Evolutionary conservation across 805 yeast genomes (phyloP).

Genomic region (Saccharomycopsis oosterbeekiorum): DNA sequence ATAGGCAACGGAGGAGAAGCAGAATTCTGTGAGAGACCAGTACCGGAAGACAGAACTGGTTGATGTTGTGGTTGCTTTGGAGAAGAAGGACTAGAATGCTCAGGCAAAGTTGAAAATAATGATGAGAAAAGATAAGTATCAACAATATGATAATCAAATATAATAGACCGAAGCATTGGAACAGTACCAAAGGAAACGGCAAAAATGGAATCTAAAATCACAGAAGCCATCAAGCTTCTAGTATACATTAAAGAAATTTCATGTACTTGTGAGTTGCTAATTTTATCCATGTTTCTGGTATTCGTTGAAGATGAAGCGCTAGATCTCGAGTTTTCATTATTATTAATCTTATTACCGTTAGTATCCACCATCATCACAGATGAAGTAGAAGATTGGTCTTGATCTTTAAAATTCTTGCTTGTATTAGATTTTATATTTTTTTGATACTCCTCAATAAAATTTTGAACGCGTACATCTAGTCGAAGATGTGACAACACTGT

Average conservation of each 20-base stretch:
- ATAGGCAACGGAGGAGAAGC: conserved; percentile 1
- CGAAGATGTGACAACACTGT: conserved; percentile 51
- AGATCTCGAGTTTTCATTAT: background rate
- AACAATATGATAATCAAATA: conserved; percentile 15
- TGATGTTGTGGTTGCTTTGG: background rate
- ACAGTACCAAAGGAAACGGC: conserved; percentile 44
- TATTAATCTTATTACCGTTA: background rate
- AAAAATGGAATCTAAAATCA: conserved; percentile 42
- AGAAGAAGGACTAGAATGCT: background rate
- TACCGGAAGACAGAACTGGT: background rate
- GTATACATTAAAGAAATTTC: conserved; percentile 21
- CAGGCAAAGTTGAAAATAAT: conserved; percentile 6
- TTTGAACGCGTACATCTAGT: conserved; percentile 27
- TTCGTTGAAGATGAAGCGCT: background rate
- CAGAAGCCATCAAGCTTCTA: conserved; percentile 38
- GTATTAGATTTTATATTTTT: background rate
- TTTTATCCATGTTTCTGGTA: conserved; percentile 12
- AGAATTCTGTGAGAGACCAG: background rate
- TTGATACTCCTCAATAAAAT: conserved; percentile 21
- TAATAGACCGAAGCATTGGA: conserved; percentile 23
- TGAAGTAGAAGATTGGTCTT: background rate
- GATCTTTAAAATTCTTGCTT: background rate
- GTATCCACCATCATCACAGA: conserved; percentile 11
- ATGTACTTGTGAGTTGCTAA: background rate
- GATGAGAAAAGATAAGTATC: conserved; percentile 16